phyloP scores from a whole-genome alignment of 2,329 filamentous ascomycete species.

The Coleophoma cylindrospora region DNA sequence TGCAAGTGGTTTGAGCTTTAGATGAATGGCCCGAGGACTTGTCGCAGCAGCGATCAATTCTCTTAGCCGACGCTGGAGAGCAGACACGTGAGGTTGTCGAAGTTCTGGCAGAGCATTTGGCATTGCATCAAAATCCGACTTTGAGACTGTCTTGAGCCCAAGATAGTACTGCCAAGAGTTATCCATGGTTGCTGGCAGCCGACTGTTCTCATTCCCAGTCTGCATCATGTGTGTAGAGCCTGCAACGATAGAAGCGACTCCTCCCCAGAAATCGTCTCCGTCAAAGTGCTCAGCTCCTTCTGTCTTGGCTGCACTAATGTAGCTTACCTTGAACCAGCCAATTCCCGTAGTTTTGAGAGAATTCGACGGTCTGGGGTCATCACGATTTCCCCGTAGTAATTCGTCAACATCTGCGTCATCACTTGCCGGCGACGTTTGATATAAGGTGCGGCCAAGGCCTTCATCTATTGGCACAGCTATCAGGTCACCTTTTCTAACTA shows the following conservation, averaged over 20 bases:
- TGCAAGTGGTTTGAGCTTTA: conserved; percentile 82
- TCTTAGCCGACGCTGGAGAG: conserved; percentile 65
- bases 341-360: conserved; percentile 43
- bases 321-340: conserved; percentile 89
- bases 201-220: conserved; percentile 79
- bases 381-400: conserved; percentile 40
- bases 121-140: conserved; percentile 33
- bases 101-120: conserved; percentile 34
- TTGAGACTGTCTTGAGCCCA: conserved; percentile 64
- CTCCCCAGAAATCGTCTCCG: conserved; percentile 74
- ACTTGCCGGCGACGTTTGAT: conserved; percentile 53
- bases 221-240: conserved; percentile 85
- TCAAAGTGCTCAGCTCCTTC: conserved; percentile 50
- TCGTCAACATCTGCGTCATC: conserved; percentile 70
- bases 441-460: conserved; percentile 73
- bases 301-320: conserved; percentile 54
- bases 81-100: conserved; percentile 46
- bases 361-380: conserved; percentile 36
- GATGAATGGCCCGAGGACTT: conserved; percentile 77
- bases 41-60: conserved; percentile 86
- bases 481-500: conserved; percentile 82
- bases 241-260: conserved; percentile 80
- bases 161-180: conserved; percentile 90
- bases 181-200: conserved; percentile 68
- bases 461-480: conserved; percentile 88